Base-by-base conservation (phyloP, 2,329 filamentous ascomycete genomes). In the Diaporthe sp. region DNA sequence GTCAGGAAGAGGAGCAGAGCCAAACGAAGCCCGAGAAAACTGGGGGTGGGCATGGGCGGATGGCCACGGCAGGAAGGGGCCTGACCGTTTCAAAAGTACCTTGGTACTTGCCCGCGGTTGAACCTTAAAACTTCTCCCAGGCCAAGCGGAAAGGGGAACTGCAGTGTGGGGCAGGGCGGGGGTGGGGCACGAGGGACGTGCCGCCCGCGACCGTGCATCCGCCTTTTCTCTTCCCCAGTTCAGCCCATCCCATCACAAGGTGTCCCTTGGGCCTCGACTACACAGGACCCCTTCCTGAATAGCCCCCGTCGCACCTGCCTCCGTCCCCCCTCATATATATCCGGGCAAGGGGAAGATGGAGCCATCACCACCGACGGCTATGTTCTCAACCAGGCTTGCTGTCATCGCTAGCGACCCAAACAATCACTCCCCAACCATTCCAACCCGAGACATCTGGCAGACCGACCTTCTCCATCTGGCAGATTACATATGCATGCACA, bases 271-370 rank as follows among this genome's bases (percentile, higher is more conserved):
- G n/a, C n/a, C n/a, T 37, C 22, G 19, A 56, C 53, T 35, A 17
- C n/a, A n/a, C n/a, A n/a, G n/a, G n/a, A n/a, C n/a, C 32, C 56
- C 32, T 58, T 32, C 22, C 58, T 61, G 58, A 27, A 42, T 37
- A 61, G 35, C n/a, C 27, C 37, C 35, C 37, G 58, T 61, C 37
- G 58, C 58, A 61, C 3, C n/a, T 61, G 3, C 39, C 42, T 47
- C 59, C 59, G 39, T 65, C 17, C 39, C 59, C 19, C 42, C 22
- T 37, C 63, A 37, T 66, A 66, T 37, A 66, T 27, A 66, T 66
- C 63, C 63, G 63, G 63, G 42, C 30, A 35, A 66, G 44, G n/a
- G 63, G 63, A 66, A 66, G n/a, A 65, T 47, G 59, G 59, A 65
- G 59, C 44, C 44, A 51, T 7, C 13, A 51, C 63, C 37, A 51